A percentile compares a stretch with the other conserved stretches of the same genome.
These are phyloP conservation scores for Vanrija sp. DNA, from an alignment of 1,284 basidiomycete species.

Conservation along the genomic window DNA sequence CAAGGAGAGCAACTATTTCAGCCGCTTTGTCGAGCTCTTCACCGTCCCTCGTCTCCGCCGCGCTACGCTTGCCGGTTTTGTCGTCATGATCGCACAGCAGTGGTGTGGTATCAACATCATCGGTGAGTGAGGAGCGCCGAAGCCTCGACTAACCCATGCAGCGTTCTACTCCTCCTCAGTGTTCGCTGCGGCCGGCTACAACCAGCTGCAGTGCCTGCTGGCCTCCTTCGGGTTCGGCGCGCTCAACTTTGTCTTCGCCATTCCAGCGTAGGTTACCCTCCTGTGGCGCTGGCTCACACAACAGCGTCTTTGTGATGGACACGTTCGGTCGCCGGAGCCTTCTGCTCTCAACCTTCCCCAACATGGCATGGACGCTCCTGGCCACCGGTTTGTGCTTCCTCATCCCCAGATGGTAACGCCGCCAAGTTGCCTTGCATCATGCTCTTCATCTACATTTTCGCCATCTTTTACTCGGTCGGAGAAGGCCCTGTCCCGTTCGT, in stretches of 20 bases:
- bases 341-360: conserved; percentile 59
- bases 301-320: conserved; percentile 53
- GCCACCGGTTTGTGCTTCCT: conserved; percentile 47
- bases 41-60: conserved; percentile 63
- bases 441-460: conserved; percentile 57
- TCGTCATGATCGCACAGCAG: conserved; percentile 58
- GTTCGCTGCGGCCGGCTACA: conserved; percentile 57
- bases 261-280: conserved; percentile 51
- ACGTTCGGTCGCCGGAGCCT: conserved; percentile 68
- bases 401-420: conserved; percentile 49
- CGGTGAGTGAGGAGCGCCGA: background rate
- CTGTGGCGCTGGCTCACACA: no score
- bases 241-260: conserved; percentile 32
- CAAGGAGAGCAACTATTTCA: conserved; percentile 50
- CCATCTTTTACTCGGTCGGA: conserved; percentile 50
- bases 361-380: conserved; percentile 42
- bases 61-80: conserved; percentile 63
- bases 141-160: conserved; percentile 31
- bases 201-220: conserved; percentile 48
- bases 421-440: conserved; percentile 54
- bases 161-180: conserved; percentile 62
- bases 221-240: conserved; percentile 62
- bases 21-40: conserved; percentile 63
- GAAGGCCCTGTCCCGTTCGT: conserved; percentile 70
- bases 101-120: conserved; percentile 20